Conservation (phyloP, 345 rosid genomes). For the Raphanus sativus region DNA sequence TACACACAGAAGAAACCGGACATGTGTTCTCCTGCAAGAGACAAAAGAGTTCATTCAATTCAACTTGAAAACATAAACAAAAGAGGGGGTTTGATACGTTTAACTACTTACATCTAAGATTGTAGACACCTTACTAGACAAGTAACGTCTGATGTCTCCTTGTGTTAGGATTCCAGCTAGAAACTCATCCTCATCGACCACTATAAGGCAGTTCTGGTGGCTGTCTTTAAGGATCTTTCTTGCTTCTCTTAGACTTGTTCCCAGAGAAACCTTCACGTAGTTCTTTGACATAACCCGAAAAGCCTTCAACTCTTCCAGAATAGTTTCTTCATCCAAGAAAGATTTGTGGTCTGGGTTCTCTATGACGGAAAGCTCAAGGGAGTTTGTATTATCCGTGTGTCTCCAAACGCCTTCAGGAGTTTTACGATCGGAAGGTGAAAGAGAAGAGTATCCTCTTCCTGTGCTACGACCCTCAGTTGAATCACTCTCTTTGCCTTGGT, state of each 20-base stretch:
- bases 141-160: slow-evolving; percentile 66
- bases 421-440: slow-evolving; percentile 56
- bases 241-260: slow-evolving; percentile 71
- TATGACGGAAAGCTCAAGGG: slow-evolving; percentile 61
- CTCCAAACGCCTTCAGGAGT: slow-evolving; percentile 46
- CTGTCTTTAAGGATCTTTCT: slow-evolving; percentile 62
- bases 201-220: slow-evolving; percentile 68
- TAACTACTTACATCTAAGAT: slow-evolving; percentile 60
- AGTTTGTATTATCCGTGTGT: slow-evolving; percentile 45
- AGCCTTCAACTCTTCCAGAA: slow-evolving; percentile 80
- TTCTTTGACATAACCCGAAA: slow-evolving; percentile 79
- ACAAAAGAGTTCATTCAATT: not conserved
- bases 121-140: slow-evolving; percentile 55
- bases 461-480: slow-evolving; percentile 53
- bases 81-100: not conserved
- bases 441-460: slow-evolving; percentile 70
- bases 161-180: slow-evolving; percentile 80
- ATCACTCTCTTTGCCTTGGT: slow-evolving; percentile 77
- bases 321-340: slow-evolving; percentile 57
- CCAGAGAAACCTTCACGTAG: slow-evolving; percentile 58
- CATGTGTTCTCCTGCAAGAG: slow-evolving; percentile 58
- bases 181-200: slow-evolving; percentile 70
- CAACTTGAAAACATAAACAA: not conserved
- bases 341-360: slow-evolving; percentile 54
- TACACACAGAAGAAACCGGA: slow-evolving; percentile 80